Evolutionary conservation across 2,329 filamentous ascomycete species (phyloP), one percentile per base, ranked within the genome.

Genomic region (Diaporthe citriasiana): DNA sequence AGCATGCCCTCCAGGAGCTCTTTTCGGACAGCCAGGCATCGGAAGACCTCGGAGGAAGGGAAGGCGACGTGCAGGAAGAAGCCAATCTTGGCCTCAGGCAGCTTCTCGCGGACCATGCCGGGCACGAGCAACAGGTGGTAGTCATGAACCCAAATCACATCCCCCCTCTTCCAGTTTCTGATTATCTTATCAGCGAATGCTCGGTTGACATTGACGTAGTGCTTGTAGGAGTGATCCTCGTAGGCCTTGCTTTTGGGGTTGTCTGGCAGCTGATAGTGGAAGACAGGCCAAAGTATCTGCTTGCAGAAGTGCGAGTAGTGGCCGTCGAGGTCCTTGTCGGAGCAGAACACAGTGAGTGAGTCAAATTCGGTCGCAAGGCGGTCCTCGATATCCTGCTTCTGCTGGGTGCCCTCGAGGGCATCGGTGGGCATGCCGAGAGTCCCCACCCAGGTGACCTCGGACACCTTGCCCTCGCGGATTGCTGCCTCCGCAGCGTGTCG

Each of bases 221-320:
- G 97, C 78, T 95, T 90, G 95, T 95, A 98, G 0, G 95, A 98
- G 83, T 98, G 95, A 78, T 98, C 96, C 82, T 97, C 93, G 82
- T 98, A 98, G 0, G 96, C 96, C 83, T 98, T 98, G 90, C 95
- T 98, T 88, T 98, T 98, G 35, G 96, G 96, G 81, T 97, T 97
- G 81, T 98, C 97, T 0, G 96, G 97, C 74, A 98, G 97, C 83
- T 98, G 95, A 82, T 98, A 98, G 84, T 98, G 95, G 83, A 98
- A 97, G 75, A 98, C 95, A 1, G 96, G 96, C 96, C 96, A 98
- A 9, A 98, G 88, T 72, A 98, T 98, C 80, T 96, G 95, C 86
- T 98, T 98, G 91, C 95, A 98, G 82, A 97, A 98, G 83, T 98
- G 95, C 17, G 93, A 91, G 81, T 98, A 98, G 84, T 98, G 95